Evolutionary conservation across 148 eudicot species (phyloP), one percentile per base, ranked within the genome.

Genomic region (Arctostaphylos glauca): DNA sequence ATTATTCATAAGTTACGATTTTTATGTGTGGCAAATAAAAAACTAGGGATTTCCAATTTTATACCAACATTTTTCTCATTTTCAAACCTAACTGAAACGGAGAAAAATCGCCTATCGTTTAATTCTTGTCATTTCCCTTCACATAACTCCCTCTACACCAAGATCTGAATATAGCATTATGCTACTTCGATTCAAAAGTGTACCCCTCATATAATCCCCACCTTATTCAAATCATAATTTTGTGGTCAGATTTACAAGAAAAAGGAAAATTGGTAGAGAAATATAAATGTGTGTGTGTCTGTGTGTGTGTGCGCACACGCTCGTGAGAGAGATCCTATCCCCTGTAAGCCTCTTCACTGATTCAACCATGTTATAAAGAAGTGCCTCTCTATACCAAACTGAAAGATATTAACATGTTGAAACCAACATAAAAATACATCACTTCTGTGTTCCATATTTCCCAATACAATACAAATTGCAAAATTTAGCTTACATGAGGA

Each of bases 401-500:
- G 68, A 62, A 31, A 31, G 38, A 31, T 31, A 31, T 31, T 31
- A 31, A 31, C 38, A 31, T 31, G 38, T 31, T 31, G 38, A 31
- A 31, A 31, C 38, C 38, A 31, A 31, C 38, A 31, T 31, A 31
- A 31, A 31, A 31, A 31, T 31, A 31, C 38, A 31, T 62, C 9
- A 21, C 38, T 21, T 58, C 62, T 21, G 68, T 62, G 68, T 21
- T 60, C 9, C 68, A 8, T 62, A 8, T 21, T 62, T 62, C 14
- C 41, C 0, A 23, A 23, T 64, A 64, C 70, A 64, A 64, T 25
- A 7, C 41, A 9, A 9, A 23, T 23, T 64, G 21, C 70, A 72
- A 72, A 18, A 85, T 77, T 83, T 81, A 53, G 78, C 70, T 83
- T 74, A 59, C 74, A 25, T 25, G 70, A 64, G 70, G 38, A 62